Evolutionary conservation across 2,329 filamentous ascomycete genomes (phyloP).

Genomic region (Scolecobasidium constrictum): DNA sequence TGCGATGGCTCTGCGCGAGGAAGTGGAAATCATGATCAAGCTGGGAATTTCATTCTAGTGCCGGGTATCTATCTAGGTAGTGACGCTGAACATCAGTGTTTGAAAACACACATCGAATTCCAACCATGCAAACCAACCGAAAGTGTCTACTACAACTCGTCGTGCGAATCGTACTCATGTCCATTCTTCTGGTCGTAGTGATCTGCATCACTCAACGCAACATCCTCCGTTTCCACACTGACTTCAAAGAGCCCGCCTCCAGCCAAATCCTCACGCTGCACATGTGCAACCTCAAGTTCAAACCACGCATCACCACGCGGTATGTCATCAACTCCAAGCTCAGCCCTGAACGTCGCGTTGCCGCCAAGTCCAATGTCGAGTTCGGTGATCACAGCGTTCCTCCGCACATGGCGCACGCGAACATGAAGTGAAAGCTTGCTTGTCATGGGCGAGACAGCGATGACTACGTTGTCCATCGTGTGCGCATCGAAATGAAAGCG

Average conservation of each 20-base stretch:
- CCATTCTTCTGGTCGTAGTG: conserved; percentile 1
- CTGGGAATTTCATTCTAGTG: too few relatives aligned
- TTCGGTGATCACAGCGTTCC: conserved; percentile 14
- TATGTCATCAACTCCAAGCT: conserved; percentile 14
- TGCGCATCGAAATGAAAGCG: conserved; percentile 16
- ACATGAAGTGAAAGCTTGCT: conserved; percentile 13
- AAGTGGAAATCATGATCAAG: too few relatives aligned
- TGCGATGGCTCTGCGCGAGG: too few relatives aligned
- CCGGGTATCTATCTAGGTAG: too few relatives aligned
- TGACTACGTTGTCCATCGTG: conserved; percentile 12
- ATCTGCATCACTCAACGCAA: not conserved
- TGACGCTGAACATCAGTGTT: too few relatives aligned
- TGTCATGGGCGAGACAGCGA: conserved; percentile 15
- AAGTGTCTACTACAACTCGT: too few relatives aligned
- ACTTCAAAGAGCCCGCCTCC: conserved; percentile 17
- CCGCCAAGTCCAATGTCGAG: conserved; percentile 13
- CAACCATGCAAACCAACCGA: too few relatives aligned
- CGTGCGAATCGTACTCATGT: not conserved
- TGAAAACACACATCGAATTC: too few relatives aligned
- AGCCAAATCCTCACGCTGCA: conserved; percentile 11
- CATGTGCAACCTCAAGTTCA: conserved; percentile 16
- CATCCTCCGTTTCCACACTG: conserved; percentile 14
- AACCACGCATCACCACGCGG: conserved; percentile 17
- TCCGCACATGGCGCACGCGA: conserved; percentile 14
- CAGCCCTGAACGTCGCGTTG: conserved; percentile 14